Conservation (phyloP, 2,329 filamentous ascomycete genomes). For the Ophiocordyceps sinensis region DNA sequence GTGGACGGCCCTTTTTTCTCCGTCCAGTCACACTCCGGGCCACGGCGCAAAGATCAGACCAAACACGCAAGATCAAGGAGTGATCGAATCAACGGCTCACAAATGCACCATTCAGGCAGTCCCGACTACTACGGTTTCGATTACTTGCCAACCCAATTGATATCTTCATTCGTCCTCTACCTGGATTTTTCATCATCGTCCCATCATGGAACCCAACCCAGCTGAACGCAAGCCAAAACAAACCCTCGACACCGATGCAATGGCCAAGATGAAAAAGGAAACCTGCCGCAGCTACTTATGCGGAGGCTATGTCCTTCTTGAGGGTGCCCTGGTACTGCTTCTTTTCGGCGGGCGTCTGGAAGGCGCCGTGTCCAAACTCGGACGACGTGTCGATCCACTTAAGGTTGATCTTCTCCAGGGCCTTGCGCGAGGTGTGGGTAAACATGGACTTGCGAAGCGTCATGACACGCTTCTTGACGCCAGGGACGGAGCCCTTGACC, state of each 20-base stretch:
- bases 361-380: slow-evolving; percentile 99
- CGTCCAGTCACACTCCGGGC: not conserved
- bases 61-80: not conserved
- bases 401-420: slow-evolving; percentile 97
- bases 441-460: slow-evolving; percentile 99
- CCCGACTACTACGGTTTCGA: not conserved
- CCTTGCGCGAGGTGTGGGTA: slow-evolving; percentile 86
- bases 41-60: not conserved
- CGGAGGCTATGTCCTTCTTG: slow-evolving; percentile 78
- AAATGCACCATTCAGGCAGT: too few relatives aligned
- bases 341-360: slow-evolving; percentile 98
- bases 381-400: slow-evolving; percentile 99
- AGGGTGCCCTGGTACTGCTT: slow-evolving; percentile 92
- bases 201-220: slow-evolving; percentile 21
- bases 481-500: slow-evolving; percentile 93
- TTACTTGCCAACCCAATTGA: slow-evolving; percentile 7
- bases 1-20: not conserved
- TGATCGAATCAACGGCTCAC: too few relatives aligned
- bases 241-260: slow-evolving; percentile 43
- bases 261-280: slow-evolving; percentile 28
- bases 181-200: slow-evolving; percentile 20
- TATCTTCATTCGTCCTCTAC: slow-evolving; percentile 17
- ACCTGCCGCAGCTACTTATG: slow-evolving; percentile 22
- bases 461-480: slow-evolving; percentile 99
- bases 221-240: slow-evolving; percentile 21